phyloP scores from a whole-genome alignment of 2,329 filamentous ascomycete genomes.

The Colletotrichum agaves region DNA sequence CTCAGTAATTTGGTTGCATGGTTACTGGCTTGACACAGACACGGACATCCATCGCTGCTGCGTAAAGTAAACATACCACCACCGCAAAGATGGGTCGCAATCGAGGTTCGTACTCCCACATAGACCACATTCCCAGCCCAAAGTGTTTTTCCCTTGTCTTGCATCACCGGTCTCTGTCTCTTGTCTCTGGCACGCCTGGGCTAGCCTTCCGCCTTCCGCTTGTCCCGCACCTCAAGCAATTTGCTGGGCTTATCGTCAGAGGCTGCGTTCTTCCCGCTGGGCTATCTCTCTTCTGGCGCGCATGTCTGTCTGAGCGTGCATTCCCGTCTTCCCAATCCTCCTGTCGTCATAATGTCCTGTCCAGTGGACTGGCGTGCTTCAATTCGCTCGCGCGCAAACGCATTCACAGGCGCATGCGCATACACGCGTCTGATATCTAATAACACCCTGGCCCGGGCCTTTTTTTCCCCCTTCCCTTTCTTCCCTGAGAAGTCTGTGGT shows the following conservation, averaged over 20 bases:
- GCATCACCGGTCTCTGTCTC: not conserved
- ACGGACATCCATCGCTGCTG: not conserved
- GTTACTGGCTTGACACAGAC: constrained; percentile 32
- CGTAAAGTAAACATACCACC: not conserved
- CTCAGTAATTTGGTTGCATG: constrained; percentile 37
- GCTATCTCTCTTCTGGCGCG: not conserved
- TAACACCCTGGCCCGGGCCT: constrained; percentile 13
- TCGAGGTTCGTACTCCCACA: constrained; percentile 34
- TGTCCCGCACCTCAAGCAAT: constrained; percentile 1
- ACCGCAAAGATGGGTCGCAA: constrained; percentile 34
- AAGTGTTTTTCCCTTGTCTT: constrained; percentile 14
- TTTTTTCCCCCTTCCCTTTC: not conserved
- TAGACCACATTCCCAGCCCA: constrained; percentile 15
- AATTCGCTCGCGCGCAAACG: not conserved
- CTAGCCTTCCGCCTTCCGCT: not conserved
- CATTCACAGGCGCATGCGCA: not conserved
- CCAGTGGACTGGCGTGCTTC: not conserved
- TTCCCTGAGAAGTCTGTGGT: not conserved
- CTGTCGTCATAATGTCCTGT: constrained; percentile 5
- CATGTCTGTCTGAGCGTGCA: constrained; percentile 7
- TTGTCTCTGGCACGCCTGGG: not conserved
- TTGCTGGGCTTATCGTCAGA: constrained; percentile 14
- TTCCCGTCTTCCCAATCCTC: constrained; percentile 6
- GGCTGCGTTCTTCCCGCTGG: not conserved
- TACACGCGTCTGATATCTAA: constrained; percentile 6